Percentiles rank a stretch among this genome's conserved stretches.
Evolutionary conservation across 257 asterid genomes (phyloP).

Genomic region (Ajuga chamaepitys): DNA sequence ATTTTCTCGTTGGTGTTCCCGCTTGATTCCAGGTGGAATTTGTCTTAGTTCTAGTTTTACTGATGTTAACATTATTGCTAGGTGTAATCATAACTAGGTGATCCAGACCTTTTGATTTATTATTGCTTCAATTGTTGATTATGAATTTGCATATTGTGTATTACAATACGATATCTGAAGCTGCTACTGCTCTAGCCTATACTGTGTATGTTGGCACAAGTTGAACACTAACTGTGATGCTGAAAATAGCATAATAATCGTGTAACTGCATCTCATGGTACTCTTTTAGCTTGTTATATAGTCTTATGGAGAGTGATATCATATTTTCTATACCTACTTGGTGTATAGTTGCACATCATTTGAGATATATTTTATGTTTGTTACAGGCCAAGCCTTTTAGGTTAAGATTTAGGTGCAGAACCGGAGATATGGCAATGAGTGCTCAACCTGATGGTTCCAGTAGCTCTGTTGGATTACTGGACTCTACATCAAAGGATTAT

Average conservation of each 20-base stretch:
- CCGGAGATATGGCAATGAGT: conserved; percentile 23
- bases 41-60: neutral
- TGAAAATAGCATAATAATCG: neutral
- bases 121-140: neutral
- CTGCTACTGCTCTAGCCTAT: neutral
- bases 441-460: conserved; percentile 27
- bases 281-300: neutral
- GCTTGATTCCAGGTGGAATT: neutral
- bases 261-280: neutral
- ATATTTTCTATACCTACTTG: neutral
- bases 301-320: neutral
- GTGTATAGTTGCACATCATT: neutral
- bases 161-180: neutral
- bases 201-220: neutral
- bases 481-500: conserved; percentile 31
- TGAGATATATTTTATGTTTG: no score
- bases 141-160: neutral
- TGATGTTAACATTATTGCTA: neutral
- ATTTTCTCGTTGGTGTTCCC: neutral
- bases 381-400: conserved; percentile 63
- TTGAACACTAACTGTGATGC: conserved; percentile 3
- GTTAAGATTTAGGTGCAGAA: conserved; percentile 60
- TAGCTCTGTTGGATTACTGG: conserved; percentile 24
- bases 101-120: neutral
- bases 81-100: neutral